A percentile compares a stretch with the other conserved stretches of the same genome.
Conservation (phyloP, 2,329 filamentous ascomycete species). For the Lithohypha guttulata region DNA sequence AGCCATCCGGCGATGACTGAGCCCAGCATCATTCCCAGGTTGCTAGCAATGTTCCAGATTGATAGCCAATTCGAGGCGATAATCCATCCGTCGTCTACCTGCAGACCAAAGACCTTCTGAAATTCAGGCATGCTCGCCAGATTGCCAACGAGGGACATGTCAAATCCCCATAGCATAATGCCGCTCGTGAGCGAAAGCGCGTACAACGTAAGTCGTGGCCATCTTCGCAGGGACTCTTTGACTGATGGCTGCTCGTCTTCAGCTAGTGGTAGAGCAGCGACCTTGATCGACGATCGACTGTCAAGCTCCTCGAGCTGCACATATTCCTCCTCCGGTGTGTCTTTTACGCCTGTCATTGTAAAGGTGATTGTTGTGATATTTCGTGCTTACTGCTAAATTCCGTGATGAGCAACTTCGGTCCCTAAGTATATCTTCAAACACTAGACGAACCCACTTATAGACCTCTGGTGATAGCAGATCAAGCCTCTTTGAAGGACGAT, state of each 20-base stretch:
- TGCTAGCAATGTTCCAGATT: constrained; percentile 34
- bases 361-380: no score
- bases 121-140: constrained; percentile 24
- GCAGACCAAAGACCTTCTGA: constrained; percentile 14
- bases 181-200: constrained; percentile 13
- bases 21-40: constrained; percentile 32
- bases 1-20: constrained; percentile 30
- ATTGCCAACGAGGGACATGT: constrained; percentile 26
- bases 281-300: no score
- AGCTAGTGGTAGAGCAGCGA: no score
- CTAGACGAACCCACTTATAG: no score
- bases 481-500: no score
- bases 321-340: no score
- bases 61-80: constrained; percentile 37
- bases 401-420: no score
- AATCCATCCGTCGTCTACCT: constrained; percentile 24
- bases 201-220: constrained; percentile 14
- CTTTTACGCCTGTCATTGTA: no score
- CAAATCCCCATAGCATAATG: constrained; percentile 27
- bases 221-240: constrained; percentile 10
- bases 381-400: no score
- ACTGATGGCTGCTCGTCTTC: not conserved
- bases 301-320: no score
- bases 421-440: no score
- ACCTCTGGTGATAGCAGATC: no score